Base-by-base conservation (phyloP, 331 rosid genomes). In the Quercus phellos region DNA sequence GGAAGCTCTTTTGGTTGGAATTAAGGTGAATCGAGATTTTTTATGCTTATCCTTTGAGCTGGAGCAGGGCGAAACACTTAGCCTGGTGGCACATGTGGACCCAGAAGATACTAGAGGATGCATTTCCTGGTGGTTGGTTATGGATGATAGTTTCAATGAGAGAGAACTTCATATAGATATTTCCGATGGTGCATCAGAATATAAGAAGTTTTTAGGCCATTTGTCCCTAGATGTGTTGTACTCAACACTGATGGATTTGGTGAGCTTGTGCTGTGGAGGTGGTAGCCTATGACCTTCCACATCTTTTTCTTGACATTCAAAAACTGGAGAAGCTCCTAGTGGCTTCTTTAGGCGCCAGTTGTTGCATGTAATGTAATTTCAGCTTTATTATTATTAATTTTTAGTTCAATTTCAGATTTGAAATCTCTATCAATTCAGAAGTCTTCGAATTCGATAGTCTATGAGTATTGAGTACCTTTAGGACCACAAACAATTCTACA, bases 101-200 rank as follows among this genome's bases (percentile, higher is more conserved):
- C 97, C 97, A 9, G 94, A 90, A 70, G 97, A 92, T 74, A 72
- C 66, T 69, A 87, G 88, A 32, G 96, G 96, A 16, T 89, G 95
- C 79, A 91, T 94, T 79, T 92, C 97, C 6, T 94, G 98, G 99
- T 92, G 90, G 94, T 81, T 94, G 85, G 89, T 92, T 30, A 86
- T 94, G 88, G 98, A 90, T 59, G 89, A 90, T 61, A 83, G 90
- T 75, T 83, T 89, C 30, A 75, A 84, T 12, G 97, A 91, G 82
- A 78, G 79, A 72, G 90, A 92, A 74, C 89, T 90, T 84, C 85
- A 74, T 14, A 63, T 85, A 61, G 93, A 87, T 79, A 56, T 75
- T 54, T 73, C 77, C 0, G 84, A 88, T 75, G 90, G 90, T 61
- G 82, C 87, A 19, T 89, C 95, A 51, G 97, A 94, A 74, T 88